Conservation (phyloP, 2,329 filamentous ascomycete genomes). For the Hypoxylon sp. region DNA sequence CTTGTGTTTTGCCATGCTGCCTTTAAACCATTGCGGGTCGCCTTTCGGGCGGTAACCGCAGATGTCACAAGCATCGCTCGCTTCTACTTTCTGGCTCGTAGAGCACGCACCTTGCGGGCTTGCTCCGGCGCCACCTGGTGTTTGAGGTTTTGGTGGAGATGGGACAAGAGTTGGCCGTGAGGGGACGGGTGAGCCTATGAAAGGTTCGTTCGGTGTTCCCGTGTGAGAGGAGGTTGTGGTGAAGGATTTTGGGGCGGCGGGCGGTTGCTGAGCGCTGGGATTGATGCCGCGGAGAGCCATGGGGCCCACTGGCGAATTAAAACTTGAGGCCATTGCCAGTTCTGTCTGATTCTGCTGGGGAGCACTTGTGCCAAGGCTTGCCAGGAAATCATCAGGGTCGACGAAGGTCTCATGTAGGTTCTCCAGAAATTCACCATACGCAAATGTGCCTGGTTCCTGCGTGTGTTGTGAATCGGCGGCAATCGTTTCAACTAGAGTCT, state of each 20-base stretch:
- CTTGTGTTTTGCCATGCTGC: constrained; percentile 70
- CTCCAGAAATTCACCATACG: constrained; percentile 44
- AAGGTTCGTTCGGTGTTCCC: constrained; percentile 40
- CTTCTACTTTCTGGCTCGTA: constrained; percentile 55
- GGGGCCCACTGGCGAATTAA: constrained; percentile 33
- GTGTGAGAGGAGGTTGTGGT: constrained; percentile 26
- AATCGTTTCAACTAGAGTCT: constrained; percentile 53
- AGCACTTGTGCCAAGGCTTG: constrained; percentile 25
- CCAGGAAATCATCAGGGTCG: constrained; percentile 28
- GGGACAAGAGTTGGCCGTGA: constrained; percentile 23
- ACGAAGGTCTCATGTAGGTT: constrained; percentile 41
- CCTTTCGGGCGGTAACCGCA: constrained; percentile 69
- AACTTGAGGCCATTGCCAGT: constrained; percentile 23
- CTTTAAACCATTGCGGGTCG: constrained; percentile 69
- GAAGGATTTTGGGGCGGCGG: constrained; percentile 27
- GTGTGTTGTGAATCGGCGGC: constrained; percentile 39
- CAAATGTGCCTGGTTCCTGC: constrained; percentile 35
- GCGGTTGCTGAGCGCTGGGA: constrained; percentile 24
- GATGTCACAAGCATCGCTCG: constrained; percentile 62
- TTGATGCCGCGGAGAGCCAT: constrained; percentile 30
- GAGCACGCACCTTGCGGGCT: constrained; percentile 38
- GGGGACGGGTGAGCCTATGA: constrained; percentile 39
- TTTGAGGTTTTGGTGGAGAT: constrained; percentile 36
- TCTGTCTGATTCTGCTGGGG: constrained; percentile 35
- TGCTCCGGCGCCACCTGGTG: constrained; percentile 29